Percentiles rank a stretch among this genome's conserved stretches.
phyloP scores from a whole-genome alignment of 768 basidiomycete genomes.

The Heimioporus sp. region DNA sequence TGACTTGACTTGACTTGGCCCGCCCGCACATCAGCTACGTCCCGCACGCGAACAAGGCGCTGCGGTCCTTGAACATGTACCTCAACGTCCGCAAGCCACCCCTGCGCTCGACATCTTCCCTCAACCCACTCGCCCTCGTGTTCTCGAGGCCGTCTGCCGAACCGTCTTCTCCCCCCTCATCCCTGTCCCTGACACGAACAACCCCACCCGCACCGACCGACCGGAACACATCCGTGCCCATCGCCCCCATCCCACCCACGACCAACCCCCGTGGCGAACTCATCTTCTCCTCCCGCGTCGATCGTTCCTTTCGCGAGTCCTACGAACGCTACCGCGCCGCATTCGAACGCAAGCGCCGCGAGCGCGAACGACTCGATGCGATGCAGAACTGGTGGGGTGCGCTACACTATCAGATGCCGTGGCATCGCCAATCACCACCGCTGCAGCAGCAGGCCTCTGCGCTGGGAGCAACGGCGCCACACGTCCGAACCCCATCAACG shows the following conservation, averaged over 20 bases:
- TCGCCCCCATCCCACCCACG: constrained; percentile 78
- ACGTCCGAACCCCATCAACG: constrained; percentile 22
- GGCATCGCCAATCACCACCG: constrained; percentile 17
- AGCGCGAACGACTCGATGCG: constrained; percentile 47
- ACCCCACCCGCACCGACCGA: constrained; percentile 34
- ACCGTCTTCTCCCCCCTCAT: constrained; percentile 2
- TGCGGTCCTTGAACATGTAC: constrained; percentile 95
- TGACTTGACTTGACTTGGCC: too few species aligned
- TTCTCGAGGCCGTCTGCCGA: constrained; percentile 29
- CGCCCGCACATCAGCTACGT: constrained; percentile 66
- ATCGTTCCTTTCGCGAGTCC: constrained; percentile 76
- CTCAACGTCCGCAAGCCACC: constrained; percentile 89
- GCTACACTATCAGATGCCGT: constrained; percentile 27
- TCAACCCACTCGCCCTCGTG: constrained; percentile 38
- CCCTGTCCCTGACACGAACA: constrained; percentile 26
- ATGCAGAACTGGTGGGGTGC: constrained; percentile 31
- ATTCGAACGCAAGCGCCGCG: constrained; percentile 79
- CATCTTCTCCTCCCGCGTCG: constrained; percentile 90
- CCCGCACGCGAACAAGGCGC: constrained; percentile 88
- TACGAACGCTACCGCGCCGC: constrained; percentile 90
- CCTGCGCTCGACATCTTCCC: constrained; percentile 55
- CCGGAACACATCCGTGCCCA: constrained; percentile 46
- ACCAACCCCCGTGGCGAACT: constrained; percentile 93
- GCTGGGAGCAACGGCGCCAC: constrained; percentile 5
- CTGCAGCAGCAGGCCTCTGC: too few species aligned